Evolutionary conservation across 768 basidiomycete genomes (phyloP).

Genomic region (Lactarius quietus): DNA sequence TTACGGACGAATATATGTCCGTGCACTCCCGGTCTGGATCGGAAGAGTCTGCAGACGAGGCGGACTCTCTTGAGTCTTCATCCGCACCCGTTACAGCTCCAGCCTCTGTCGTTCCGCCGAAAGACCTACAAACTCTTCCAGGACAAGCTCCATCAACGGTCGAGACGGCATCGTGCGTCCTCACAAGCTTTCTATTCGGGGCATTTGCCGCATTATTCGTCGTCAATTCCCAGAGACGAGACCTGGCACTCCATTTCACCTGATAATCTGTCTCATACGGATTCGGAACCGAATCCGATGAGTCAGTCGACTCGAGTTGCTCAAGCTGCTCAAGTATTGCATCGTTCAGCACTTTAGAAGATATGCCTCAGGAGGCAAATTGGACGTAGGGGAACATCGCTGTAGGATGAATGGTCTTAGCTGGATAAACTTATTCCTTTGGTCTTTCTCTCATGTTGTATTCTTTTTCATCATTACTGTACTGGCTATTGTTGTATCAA

Average conservation of each 20-base stretch:
- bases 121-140: slow-evolving; percentile 14
- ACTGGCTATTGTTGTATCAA: slow-evolving; percentile 14
- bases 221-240: slow-evolving; percentile 28
- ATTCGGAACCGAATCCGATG: slow-evolving; percentile 20
- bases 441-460: slow-evolving; percentile 10
- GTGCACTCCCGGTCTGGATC: slow-evolving; percentile 28
- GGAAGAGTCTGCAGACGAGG: slow-evolving; percentile 23
- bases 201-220: slow-evolving; percentile 47
- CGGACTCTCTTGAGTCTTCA: not conserved
- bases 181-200: slow-evolving; percentile 59
- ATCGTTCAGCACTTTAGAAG: slow-evolving; percentile 25
- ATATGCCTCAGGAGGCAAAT: slow-evolving; percentile 3
- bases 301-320: slow-evolving; percentile 21
- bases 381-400: not conserved
- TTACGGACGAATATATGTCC: slow-evolving; percentile 39
- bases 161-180: slow-evolving; percentile 43
- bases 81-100: slow-evolving; percentile 14
- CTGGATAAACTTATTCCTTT: slow-evolving; percentile 15
- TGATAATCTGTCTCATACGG: slow-evolving; percentile 9
- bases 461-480: not conserved
- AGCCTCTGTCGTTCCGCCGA: slow-evolving; percentile 27
- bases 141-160: slow-evolving; percentile 25
- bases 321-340: slow-evolving; percentile 27
- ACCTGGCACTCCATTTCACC: slow-evolving; percentile 25
- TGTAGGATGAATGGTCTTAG: not conserved